Conservation (phyloP, 2,329 filamentous ascomycete genomes). For the Sordariomycetes sp. region DNA sequence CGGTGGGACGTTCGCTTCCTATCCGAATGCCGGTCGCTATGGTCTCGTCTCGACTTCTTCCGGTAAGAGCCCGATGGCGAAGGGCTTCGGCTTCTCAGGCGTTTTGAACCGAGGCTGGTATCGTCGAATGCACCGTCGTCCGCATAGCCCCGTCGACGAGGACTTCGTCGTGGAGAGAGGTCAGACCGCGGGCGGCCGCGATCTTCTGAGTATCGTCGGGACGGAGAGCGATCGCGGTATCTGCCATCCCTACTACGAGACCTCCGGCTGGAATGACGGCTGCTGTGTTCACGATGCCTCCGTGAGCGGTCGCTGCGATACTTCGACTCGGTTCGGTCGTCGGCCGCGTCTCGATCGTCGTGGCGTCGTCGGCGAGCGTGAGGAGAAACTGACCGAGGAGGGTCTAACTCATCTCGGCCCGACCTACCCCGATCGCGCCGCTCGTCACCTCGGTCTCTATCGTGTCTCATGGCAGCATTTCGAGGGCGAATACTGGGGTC, state of each 20-base stretch:
- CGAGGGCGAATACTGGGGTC: slow-evolving; percentile 14
- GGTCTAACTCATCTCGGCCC: slow-evolving; percentile 21
- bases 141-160: slow-evolving; percentile 20
- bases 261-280: background rate
- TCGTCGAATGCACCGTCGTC: slow-evolving; percentile 24
- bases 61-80: slow-evolving; percentile 23
- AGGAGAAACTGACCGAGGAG: slow-evolving; percentile 19
- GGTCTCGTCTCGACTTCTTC: slow-evolving; percentile 30
- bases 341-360: slow-evolving; percentile 1
- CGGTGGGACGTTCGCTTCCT: slow-evolving; percentile 2
- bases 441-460: slow-evolving; percentile 22
- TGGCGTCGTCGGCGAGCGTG: slow-evolving; percentile 1
- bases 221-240: background rate
- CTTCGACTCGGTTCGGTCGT: background rate
- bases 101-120: slow-evolving; percentile 22
- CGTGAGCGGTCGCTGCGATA: background rate
- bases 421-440: slow-evolving; percentile 22
- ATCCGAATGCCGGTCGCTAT: slow-evolving; percentile 25
- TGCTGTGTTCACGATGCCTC: background rate
- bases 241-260: background rate
- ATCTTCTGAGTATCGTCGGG: slow-evolving; percentile 1
- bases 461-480: slow-evolving; percentile 31
- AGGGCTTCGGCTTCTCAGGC: slow-evolving; percentile 29
- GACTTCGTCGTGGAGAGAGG: slow-evolving; percentile 20
- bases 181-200: slow-evolving; percentile 7